These are phyloP conservation scores for Stipa capillata DNA, from an alignment of 176 grass and related monocot genomes.

Conservation along the genomic window DNA sequence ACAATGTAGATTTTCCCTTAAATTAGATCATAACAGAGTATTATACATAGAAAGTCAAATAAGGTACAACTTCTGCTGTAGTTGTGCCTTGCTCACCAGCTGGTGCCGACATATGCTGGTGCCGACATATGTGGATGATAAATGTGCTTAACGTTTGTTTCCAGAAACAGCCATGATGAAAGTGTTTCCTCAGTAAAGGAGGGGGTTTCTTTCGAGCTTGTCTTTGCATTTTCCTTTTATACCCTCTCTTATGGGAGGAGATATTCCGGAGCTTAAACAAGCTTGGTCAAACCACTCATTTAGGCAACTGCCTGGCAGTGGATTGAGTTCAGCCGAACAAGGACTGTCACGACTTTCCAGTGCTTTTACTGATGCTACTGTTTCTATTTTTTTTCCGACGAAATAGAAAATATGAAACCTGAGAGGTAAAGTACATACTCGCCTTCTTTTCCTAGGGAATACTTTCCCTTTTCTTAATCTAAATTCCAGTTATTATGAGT, in stretches of 20 bases:
- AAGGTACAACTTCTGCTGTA: neutral
- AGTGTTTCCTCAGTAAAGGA: slow-evolving; percentile 38
- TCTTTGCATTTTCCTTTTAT: slow-evolving; percentile 61
- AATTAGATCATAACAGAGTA: neutral
- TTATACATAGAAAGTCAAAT: neutral
- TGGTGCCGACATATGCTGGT: neutral
- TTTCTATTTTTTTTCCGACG: slow-evolving; percentile 25
- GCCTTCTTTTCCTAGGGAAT: slow-evolving; percentile 7
- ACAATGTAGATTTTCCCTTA: neutral
- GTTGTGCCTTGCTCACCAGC: slow-evolving; percentile 6
- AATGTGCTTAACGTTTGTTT: slow-evolving; percentile 9
- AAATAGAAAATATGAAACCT: slow-evolving; percentile 30
- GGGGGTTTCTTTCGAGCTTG: slow-evolving; percentile 56
- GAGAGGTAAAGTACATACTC: slow-evolving; percentile 29
- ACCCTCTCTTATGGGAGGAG: slow-evolving; percentile 54
- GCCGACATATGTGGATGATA: slow-evolving; percentile 5
- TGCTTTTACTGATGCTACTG: slow-evolving; percentile 11
- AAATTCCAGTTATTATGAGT: neutral
- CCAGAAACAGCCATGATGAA: slow-evolving; percentile 28
- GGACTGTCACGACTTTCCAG: slow-evolving; percentile 16
- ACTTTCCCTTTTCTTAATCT: neutral
- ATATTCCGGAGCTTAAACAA: slow-evolving; percentile 22
- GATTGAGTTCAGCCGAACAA: slow-evolving; percentile 18
- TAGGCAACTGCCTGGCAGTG: neutral
- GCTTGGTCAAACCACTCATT: slow-evolving; percentile 18